These are phyloP conservation scores for Chlorella variabilis DNA, from an alignment of 163 green algal species.

Conservation along the genomic window DNA sequence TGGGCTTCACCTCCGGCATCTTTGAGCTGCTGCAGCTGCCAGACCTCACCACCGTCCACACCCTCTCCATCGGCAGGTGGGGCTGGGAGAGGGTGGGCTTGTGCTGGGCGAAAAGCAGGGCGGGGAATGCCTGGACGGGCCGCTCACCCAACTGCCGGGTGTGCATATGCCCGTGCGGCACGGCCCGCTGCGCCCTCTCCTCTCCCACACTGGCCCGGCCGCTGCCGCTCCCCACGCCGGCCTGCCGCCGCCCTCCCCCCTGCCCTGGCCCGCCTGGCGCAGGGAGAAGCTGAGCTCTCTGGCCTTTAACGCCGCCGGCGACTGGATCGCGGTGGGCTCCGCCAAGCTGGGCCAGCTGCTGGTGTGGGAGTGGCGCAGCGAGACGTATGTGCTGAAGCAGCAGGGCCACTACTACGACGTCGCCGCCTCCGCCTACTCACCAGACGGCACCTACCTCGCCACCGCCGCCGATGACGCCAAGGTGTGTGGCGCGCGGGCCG, in stretches of 20 bases:
- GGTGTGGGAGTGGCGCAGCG: constrained; percentile 97
- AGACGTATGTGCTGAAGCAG: constrained; percentile 91
- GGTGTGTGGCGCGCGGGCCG: no score
- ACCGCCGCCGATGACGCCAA: constrained; percentile 28
- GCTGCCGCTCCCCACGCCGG: no score
- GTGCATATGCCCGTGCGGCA: no score
- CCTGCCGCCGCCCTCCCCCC: neutral
- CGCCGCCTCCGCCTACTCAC: constrained; percentile 71
- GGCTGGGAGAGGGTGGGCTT: neutral
- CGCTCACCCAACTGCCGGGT: no score
- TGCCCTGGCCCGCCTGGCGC: neutral
- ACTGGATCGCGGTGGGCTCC: constrained; percentile 90
- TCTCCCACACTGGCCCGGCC: no score
- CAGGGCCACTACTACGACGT: constrained; percentile 86
- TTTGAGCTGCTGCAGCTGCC: constrained; percentile 89
- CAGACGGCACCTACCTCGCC: constrained; percentile 72
- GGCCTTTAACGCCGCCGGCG: constrained; percentile 85
- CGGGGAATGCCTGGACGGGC: no score
- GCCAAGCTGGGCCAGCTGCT: constrained; percentile 93
- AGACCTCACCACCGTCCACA: constrained; percentile 46
- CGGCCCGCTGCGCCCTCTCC: no score
- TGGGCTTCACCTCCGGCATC: constrained; percentile 86
- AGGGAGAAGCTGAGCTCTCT: constrained; percentile 76
- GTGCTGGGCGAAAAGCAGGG: no score
- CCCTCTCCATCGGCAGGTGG: constrained; percentile 44